These are phyloP conservation scores for Arthrobotrys pseudoclavata DNA, from an alignment of 2,329 filamentous ascomycete species.

Conservation along the genomic window DNA sequence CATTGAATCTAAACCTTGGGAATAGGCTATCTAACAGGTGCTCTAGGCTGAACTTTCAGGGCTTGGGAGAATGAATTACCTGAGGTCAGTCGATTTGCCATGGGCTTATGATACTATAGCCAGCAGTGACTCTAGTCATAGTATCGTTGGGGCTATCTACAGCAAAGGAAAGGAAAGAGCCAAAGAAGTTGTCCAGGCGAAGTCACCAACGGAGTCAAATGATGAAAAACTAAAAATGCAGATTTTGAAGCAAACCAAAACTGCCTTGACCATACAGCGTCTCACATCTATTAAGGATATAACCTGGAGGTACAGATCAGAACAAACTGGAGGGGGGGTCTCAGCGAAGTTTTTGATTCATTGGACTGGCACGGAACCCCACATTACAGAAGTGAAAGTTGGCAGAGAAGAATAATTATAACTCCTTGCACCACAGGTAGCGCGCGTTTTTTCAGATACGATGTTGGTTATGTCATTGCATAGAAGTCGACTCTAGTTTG, in stretches of 20 bases:
- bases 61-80: conserved; percentile 27
- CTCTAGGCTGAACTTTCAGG: conserved; percentile 26
- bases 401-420: neutral
- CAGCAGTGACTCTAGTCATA: neutral
- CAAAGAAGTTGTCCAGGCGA: conserved; percentile 38
- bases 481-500: neutral
- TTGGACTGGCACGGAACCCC: conserved; percentile 14
- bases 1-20: neutral
- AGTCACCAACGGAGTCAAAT: conserved; percentile 3
- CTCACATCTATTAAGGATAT: conserved; percentile 24
- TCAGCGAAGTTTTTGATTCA: conserved; percentile 6
- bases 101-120: conserved; percentile 31
- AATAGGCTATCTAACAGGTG: neutral
- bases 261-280: neutral
- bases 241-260: conserved; percentile 36
- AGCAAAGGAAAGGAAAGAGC: conserved; percentile 49
- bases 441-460: neutral
- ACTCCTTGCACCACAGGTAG: neutral
- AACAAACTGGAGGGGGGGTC: conserved; percentile 14
- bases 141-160: conserved; percentile 22
- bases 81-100: conserved; percentile 25
- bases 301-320: conserved; percentile 43
- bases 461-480: neutral
- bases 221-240: conserved; percentile 24
- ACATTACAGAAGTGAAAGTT: conserved; percentile 15